These are phyloP conservation scores for Peronospora tabacina DNA, from an alignment of 352 stramenopile species.

Conservation along the genomic window DNA sequence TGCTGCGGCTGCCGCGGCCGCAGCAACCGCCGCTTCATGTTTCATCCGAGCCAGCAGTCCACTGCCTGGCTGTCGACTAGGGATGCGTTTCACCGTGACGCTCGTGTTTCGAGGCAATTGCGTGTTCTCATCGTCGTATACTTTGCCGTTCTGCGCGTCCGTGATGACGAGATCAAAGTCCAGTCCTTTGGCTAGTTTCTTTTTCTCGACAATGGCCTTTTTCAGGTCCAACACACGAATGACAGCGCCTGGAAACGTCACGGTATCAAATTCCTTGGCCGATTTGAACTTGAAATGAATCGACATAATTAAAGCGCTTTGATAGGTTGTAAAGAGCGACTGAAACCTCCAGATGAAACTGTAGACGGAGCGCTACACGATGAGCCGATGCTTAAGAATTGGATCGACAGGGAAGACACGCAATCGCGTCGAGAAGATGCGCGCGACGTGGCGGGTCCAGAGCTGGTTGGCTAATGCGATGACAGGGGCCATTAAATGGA, in stretches of 20 bases:
- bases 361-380: slow-evolving; percentile 6
- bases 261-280: slow-evolving; percentile 85
- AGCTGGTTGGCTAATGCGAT: slow-evolving; percentile 23
- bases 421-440: slow-evolving; percentile 4
- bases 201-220: slow-evolving; percentile 90
- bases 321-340: background rate
- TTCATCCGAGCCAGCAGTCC: slow-evolving; percentile 81
- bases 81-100: slow-evolving; percentile 89
- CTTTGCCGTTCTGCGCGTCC: slow-evolving; percentile 87
- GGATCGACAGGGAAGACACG: slow-evolving; percentile 3
- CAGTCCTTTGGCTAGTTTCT: slow-evolving; percentile 87
- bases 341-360: background rate
- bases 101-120: slow-evolving; percentile 87
- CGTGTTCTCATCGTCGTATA: slow-evolving; percentile 89
- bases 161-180: slow-evolving; percentile 90
- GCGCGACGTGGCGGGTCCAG: slow-evolving; percentile 7
- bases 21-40: slow-evolving; percentile 59
- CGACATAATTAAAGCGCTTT: slow-evolving; percentile 43
- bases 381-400: background rate
- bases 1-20: slow-evolving; percentile 38
- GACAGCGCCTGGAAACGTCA: slow-evolving; percentile 76
- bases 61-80: slow-evolving; percentile 64
- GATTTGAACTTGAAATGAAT: slow-evolving; percentile 91
- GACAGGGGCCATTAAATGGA: background rate
- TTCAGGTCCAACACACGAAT: slow-evolving; percentile 88